Evolutionary conservation across 768 basidiomycete genomes (phyloP).

Genomic region (Clitopilus hobsonii): DNA sequence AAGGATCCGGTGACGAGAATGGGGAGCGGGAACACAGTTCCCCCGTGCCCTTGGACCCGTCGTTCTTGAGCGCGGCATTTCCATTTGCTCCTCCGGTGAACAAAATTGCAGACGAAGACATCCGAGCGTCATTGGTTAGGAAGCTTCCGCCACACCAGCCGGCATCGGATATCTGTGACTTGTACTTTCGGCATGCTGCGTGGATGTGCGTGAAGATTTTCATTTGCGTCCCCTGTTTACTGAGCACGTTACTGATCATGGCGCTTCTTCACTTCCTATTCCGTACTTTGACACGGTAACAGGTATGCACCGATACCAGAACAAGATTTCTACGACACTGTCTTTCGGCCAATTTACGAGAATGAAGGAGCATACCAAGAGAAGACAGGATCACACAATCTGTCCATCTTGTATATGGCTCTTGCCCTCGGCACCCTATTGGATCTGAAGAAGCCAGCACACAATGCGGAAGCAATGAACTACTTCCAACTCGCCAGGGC

Average conservation of each 20-base stretch:
- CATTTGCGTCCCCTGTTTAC: slow-evolving; percentile 3
- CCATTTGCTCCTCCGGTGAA: slow-evolving; percentile 45
- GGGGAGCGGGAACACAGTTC: slow-evolving; percentile 29
- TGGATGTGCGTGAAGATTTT: slow-evolving; percentile 54
- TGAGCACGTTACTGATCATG: slow-evolving; percentile 2
- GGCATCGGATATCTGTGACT: slow-evolving; percentile 38
- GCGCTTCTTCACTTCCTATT: neutral
- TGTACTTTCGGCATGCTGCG: slow-evolving; percentile 64
- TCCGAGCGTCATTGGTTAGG: slow-evolving; percentile 39
- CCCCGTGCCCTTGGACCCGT: slow-evolving; percentile 44
- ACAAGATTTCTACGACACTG: slow-evolving; percentile 45
- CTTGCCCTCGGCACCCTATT: slow-evolving; percentile 60
- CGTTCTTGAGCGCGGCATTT: slow-evolving; percentile 59
- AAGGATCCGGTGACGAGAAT: slow-evolving; percentile 51
- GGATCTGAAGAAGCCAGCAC: slow-evolving; percentile 50
- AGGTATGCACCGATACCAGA: slow-evolving; percentile 70
- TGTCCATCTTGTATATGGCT: slow-evolving; percentile 60
- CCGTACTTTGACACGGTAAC: slow-evolving; percentile 1
- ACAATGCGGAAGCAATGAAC: slow-evolving; percentile 50
- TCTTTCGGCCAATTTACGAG: slow-evolving; percentile 53
- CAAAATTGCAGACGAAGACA: slow-evolving; percentile 33
- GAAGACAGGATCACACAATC: slow-evolving; percentile 43
- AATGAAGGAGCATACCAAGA: slow-evolving; percentile 31
- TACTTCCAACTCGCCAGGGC: slow-evolving; percentile 60
- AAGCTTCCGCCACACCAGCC: slow-evolving; percentile 36